Conservation (phyloP, 225 moss, liverwort and hornwort genomes). For the Neckera pumila region DNA sequence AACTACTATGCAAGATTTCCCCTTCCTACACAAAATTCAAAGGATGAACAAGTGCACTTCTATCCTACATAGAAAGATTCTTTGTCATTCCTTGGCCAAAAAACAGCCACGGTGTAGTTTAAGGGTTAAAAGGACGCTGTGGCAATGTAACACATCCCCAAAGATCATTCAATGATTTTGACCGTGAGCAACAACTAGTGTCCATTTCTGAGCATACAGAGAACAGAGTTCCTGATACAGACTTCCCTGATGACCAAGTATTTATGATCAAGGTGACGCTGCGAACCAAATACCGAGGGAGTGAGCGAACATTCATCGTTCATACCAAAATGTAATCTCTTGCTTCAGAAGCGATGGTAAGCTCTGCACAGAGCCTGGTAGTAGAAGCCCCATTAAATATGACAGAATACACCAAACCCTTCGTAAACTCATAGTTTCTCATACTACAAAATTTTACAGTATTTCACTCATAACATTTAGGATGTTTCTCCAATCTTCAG, state of each 20-base stretch:
- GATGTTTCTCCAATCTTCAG: not conserved
- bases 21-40: too few relatives aligned
- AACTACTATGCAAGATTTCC: too few relatives aligned
- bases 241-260: not conserved
- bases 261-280: too few relatives aligned
- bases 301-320: not conserved
- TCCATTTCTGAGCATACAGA: not conserved
- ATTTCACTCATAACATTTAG: not conserved
- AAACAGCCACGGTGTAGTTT: too few relatives aligned
- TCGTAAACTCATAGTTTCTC: not conserved
- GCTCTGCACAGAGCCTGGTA: not conserved
- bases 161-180: not conserved
- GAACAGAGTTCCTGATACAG: not conserved
- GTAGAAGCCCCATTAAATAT: not conserved
- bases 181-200: not conserved
- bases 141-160: not conserved
- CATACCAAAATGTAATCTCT: not conserved
- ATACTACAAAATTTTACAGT: not conserved
- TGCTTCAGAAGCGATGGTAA: not conserved
- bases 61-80: too few relatives aligned
- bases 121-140: not conserved
- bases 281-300: not conserved
- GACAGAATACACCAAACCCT: not conserved
- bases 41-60: too few relatives aligned
- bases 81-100: too few relatives aligned